A percentile compares a stretch with the other conserved stretches of the same genome.
Evolutionary conservation across 345 rosid genomes (phyloP).

Genomic region (Citrus reticulata): DNA sequence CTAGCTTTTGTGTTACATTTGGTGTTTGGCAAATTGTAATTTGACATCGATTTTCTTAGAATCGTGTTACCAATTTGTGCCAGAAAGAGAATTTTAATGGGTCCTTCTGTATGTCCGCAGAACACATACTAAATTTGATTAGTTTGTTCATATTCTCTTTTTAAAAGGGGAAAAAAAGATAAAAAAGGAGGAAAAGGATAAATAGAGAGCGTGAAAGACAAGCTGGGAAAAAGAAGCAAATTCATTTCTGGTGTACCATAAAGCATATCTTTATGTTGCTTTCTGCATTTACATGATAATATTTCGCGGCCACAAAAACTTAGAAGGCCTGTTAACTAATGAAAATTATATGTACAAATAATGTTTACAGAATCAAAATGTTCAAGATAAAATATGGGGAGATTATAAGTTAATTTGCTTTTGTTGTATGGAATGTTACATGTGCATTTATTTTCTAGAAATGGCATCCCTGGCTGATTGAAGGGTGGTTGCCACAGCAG

Average conservation of each 20-base stretch:
- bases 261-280: background rate
- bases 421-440: background rate
- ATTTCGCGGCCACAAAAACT: background rate
- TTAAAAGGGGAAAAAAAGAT: too few species aligned
- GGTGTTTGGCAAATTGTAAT: background rate
- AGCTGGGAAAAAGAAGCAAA: background rate
- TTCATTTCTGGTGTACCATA: background rate
- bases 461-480: constrained; percentile 58
- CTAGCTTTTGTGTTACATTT: constrained; percentile 19
- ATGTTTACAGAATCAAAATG: background rate
- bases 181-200: too few species aligned
- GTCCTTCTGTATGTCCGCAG: background rate
- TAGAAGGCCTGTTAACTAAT: too few species aligned
- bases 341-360: background rate
- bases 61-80: constrained; percentile 6
- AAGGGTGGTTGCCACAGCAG: constrained; percentile 46
- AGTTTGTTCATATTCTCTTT: background rate
- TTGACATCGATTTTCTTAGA: background rate
- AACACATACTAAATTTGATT: background rate
- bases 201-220: background rate
- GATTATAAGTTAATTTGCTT: background rate
- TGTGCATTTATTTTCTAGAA: constrained; percentile 2
- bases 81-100: background rate
- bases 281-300: background rate
- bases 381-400: background rate